Evolutionary conservation across 2,329 filamentous ascomycete genomes (phyloP).

Genomic region (Venturia nashicola): DNA sequence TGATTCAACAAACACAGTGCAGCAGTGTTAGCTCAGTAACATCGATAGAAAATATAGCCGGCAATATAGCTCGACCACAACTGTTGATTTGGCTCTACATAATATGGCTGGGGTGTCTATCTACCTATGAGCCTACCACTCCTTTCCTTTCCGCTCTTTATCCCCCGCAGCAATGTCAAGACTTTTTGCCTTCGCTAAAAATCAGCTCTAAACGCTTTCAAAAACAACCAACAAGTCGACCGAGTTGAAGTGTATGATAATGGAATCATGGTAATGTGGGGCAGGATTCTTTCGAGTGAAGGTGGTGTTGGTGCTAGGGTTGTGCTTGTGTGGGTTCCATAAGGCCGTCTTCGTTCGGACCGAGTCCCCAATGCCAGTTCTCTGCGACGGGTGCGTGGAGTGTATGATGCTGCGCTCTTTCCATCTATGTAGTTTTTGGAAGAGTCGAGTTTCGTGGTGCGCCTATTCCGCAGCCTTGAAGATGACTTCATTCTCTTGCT

Average conservation of each 20-base stretch:
- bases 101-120: background rate
- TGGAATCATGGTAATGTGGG: background rate
- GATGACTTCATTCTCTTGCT: conserved; percentile 86
- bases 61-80: background rate
- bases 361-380: background rate
- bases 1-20: no score
- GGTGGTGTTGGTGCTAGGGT: background rate
- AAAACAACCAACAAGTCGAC: conserved; percentile 1
- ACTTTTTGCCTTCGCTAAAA: background rate
- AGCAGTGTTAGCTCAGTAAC: background rate
- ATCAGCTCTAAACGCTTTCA: conserved; percentile 1
- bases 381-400: background rate
- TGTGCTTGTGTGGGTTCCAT: background rate
- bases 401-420: background rate
- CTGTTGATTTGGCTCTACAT: background rate
- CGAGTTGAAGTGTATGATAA: background rate
- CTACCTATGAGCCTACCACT: background rate
- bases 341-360: background rate
- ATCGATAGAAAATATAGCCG: background rate
- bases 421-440: conserved; percentile 12
- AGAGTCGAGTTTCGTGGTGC: conserved; percentile 14
- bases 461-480: conserved; percentile 37
- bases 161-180: background rate
- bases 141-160: background rate
- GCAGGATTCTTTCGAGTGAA: background rate